Evolutionary conservation across 2,329 filamentous ascomycete genomes (phyloP), one percentile per base, ranked within the genome.

Genomic region (Colletotrichum sp.): DNA sequence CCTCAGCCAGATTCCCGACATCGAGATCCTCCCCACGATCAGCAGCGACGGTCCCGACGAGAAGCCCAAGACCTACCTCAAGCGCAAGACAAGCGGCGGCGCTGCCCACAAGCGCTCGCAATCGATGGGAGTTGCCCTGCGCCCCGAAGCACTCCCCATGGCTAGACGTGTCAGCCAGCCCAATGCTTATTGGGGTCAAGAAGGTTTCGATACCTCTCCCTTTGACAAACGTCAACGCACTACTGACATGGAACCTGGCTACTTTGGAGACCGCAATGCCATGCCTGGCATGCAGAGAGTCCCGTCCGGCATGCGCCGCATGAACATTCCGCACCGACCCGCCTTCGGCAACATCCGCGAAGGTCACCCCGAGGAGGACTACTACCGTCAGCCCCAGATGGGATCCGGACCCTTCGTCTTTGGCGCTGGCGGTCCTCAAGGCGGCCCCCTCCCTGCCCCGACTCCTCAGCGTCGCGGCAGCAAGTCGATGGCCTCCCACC

Each of bases 11-110:
- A 88, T 92, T 3, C 90, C 90, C 0, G 90, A 92, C 76, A 89
- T 92, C 72, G 90, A 92, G 82, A 90, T 92, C 21, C 85, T 92
- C 6, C 90, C 90, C 3, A 88, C 90, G 74, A 89, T 92, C 78
- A 86, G 86, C 44, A 85, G 86, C 12, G 79, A 81, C 36, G 78
- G 78, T 3, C 81, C 81, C 9, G 80, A 81, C n/a, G 78, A 79
- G 7, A 81, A 79, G 63, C 74, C 79, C 9, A 84, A 82, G 68
- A 73, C 79, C 7, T 55, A 77, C 7, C 73, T 74, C 16, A 83
- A 80, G 78, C 80, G 81, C 26, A 83, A 81, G 77, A 78, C 39
- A 74, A 78, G 77, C 24, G 75, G 76, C 34, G 69, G 55, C 30
- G 66, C 66, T 36, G 52, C 73, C 30, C 84, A 85, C 76, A 81